Evolutionary conservation across 768 basidiomycete species (phyloP).

Genomic region (Terana coerulea): DNA sequence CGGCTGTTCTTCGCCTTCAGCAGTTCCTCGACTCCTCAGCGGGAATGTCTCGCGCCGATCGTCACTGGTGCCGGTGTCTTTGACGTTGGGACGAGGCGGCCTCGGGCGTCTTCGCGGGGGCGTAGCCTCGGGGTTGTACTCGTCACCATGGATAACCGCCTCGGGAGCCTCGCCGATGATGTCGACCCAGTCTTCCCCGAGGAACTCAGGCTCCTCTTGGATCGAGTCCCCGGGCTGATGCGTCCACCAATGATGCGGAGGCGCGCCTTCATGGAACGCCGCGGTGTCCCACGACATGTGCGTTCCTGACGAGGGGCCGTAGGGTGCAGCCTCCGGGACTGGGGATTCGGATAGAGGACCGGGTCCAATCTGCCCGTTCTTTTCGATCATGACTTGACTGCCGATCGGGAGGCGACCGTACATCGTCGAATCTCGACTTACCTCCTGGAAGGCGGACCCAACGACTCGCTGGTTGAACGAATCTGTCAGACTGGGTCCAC

Average conservation of each 20-base stretch:
- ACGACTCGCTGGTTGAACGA: constrained; percentile 59
- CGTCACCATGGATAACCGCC: constrained; percentile 26
- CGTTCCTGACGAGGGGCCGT: constrained; percentile 44
- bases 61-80: constrained; percentile 15
- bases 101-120: constrained; percentile 17
- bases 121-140: constrained; percentile 22
- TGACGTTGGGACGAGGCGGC: constrained; percentile 19
- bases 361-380: constrained; percentile 37
- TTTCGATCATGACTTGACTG: constrained; percentile 50
- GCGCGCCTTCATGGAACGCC: constrained; percentile 20
- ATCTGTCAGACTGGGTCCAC: constrained; percentile 46
- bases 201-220: constrained; percentile 18
- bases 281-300: constrained; percentile 27
- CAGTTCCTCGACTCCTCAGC: constrained; percentile 35
- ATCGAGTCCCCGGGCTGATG: constrained; percentile 22
- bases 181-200: constrained; percentile 57
- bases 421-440: constrained; percentile 54
- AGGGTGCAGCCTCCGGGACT: constrained; percentile 50
- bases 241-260: constrained; percentile 29
- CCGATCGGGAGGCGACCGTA: constrained; percentile 61
- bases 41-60: constrained; percentile 64
- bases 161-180: constrained; percentile 44
- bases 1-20: constrained; percentile 44
- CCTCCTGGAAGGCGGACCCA: constrained; percentile 71
- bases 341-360: constrained; percentile 22